Percentiles rank a stretch among this genome's conserved stretches.
These are phyloP conservation scores for Allium cepa DNA, from an alignment of 106 monocot species.

Conservation along the genomic window DNA sequence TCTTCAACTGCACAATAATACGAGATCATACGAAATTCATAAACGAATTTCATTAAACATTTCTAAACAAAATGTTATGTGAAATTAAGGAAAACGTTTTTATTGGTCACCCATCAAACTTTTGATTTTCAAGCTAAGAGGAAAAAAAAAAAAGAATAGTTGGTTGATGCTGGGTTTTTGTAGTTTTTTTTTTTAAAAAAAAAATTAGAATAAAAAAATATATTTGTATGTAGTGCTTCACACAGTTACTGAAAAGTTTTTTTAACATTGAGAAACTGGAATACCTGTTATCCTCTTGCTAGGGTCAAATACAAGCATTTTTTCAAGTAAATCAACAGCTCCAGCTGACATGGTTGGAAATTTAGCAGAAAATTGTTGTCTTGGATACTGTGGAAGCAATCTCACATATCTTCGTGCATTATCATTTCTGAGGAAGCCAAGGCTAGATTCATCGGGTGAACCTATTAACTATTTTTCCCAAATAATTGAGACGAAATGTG, in stretches of 20 bases:
- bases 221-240: no score
- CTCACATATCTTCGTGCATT: slow-evolving; percentile 71
- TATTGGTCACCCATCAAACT: not conserved
- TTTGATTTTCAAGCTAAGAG: not conserved
- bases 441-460: slow-evolving; percentile 76
- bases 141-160: no score
- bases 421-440: slow-evolving; percentile 73
- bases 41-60: no score
- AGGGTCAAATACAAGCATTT: slow-evolving; percentile 86
- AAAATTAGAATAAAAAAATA: no score
- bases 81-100: not conserved
- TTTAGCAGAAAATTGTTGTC: slow-evolving; percentile 44
- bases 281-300: slow-evolving; percentile 72
- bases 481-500: not conserved
- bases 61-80: not conserved
- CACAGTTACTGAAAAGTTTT: no score
- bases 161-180: no score
- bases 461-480: slow-evolving; percentile 64
- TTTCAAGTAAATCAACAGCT: slow-evolving; percentile 66
- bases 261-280: no score
- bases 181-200: no score
- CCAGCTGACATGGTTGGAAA: slow-evolving; percentile 56
- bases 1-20: slow-evolving; percentile 57
- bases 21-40: not conserved
- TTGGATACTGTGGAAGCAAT: slow-evolving; percentile 66